A percentile compares a stretch with the other conserved stretches of the same genome.
Conservation (phyloP, 2,329 filamentous ascomycete genomes). For the Penicillium paneum region DNA sequence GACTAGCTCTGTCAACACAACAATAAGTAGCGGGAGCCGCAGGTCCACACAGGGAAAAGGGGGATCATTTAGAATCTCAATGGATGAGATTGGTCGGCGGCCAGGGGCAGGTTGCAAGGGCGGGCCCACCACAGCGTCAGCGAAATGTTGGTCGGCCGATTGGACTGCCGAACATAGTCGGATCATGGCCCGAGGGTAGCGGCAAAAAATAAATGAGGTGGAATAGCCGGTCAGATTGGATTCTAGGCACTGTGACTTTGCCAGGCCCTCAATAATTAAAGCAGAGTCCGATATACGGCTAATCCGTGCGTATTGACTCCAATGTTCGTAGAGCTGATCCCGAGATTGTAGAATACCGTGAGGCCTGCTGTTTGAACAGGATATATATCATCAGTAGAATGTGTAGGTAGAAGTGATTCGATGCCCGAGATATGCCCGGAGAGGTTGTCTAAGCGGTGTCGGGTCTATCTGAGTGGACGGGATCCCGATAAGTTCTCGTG, state of each 20-base stretch:
- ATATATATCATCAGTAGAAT: not conserved
- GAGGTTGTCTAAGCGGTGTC: not conserved
- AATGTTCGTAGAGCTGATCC: not conserved
- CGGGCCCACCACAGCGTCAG: not conserved
- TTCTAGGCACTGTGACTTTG: not conserved
- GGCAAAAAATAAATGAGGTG: constrained; percentile 18
- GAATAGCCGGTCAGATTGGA: constrained; percentile 17
- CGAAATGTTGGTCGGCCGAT: constrained; percentile 1
- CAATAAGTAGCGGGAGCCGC: constrained; percentile 7
- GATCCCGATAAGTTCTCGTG: constrained; percentile 22
- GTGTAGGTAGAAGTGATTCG: not conserved
- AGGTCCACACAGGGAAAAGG: not conserved
- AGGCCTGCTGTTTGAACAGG: not conserved
- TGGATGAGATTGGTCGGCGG: constrained; percentile 7
- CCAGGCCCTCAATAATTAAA: not conserved
- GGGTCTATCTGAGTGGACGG: not conserved
- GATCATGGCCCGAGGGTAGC: constrained; percentile 14
- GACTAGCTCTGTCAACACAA: not conserved
- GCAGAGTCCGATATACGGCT: not conserved
- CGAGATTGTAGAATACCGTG: not conserved
- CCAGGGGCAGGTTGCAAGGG: not conserved
- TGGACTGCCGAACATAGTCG: constrained; percentile 10
- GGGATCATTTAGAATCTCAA: not conserved
- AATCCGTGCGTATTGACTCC: not conserved
- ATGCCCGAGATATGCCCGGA: not conserved